phyloP scores from a whole-genome alignment of 2,329 filamentous ascomycete species.

The Xylaria multiplex region DNA sequence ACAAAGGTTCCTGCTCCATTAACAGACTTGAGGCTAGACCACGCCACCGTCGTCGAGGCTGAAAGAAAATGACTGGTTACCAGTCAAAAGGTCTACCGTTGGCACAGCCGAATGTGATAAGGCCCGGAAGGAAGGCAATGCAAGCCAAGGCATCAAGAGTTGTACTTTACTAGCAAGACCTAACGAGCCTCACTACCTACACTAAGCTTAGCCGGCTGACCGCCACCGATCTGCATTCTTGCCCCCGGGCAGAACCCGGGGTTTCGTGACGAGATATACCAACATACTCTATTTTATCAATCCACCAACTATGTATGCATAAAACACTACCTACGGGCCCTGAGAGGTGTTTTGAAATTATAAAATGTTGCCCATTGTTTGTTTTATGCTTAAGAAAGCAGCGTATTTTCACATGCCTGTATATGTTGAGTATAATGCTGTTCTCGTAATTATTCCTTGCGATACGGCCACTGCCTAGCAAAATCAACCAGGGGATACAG shows the following conservation, averaged over 20 bases:
- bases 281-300: too few species aligned
- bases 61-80: background rate
- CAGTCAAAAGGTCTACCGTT: background rate
- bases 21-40: background rate
- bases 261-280: too few species aligned
- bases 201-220: slow-evolving; percentile 4
- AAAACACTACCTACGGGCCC: too few species aligned
- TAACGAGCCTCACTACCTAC: slow-evolving; percentile 16
- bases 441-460: too few species aligned
- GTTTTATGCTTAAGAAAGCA: too few species aligned
- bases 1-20: background rate
- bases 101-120: background rate
- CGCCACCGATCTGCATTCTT: slow-evolving; percentile 31
- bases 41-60: slow-evolving; percentile 9
- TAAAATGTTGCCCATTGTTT: too few species aligned
- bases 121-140: background rate
- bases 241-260: background rate
- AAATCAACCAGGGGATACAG: too few species aligned
- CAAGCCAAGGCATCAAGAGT: background rate
- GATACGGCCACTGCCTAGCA: too few species aligned
- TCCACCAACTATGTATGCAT: too few species aligned
- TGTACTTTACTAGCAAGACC: background rate
- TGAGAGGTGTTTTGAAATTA: too few species aligned
- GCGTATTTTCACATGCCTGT: too few species aligned
- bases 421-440: too few species aligned